Conservation (phyloP, 2,329 filamentous ascomycete genomes). For the Thielaviopsis punctulata region DNA sequence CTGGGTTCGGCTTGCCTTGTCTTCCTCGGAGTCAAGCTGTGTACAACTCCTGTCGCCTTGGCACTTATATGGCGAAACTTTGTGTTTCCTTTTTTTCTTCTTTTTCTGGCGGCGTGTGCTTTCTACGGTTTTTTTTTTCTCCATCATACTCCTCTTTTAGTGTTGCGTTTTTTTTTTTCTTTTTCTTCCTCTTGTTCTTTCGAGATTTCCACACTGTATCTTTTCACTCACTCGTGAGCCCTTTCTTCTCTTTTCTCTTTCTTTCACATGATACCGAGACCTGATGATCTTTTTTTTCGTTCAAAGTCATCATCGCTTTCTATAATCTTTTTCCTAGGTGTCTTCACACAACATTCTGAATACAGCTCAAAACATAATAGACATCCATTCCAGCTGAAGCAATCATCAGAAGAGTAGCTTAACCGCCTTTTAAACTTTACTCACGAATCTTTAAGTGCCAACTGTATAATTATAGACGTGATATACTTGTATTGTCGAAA, state of each 20-base stretch:
- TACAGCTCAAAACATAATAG: neutral
- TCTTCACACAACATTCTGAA: too few relatives aligned
- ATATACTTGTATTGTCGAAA: too few relatives aligned
- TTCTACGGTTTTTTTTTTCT: constrained; percentile 4
- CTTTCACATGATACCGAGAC: neutral
- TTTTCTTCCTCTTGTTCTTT: neutral
- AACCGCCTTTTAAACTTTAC: too few relatives aligned
- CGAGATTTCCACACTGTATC: neutral
- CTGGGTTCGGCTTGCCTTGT: neutral
- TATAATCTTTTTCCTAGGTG: too few relatives aligned
- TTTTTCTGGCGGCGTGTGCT: constrained; percentile 9
- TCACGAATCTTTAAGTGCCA: too few relatives aligned
- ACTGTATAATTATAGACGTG: too few relatives aligned
- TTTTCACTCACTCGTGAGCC: neutral
- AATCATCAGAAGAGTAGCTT: too few relatives aligned
- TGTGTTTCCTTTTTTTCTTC: constrained; percentile 10
- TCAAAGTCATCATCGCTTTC: too few relatives aligned
- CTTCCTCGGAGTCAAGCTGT: neutral
- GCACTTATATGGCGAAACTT: neutral
- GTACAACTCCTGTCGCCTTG: neutral
- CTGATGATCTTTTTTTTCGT: too few relatives aligned
- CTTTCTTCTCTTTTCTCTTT: too few relatives aligned
- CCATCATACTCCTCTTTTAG: constrained; percentile 4
- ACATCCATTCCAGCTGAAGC: neutral
- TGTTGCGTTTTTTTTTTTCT: neutral